Evolutionary conservation across 2,329 filamentous ascomycete genomes (phyloP).

Genomic region (Fusarium lateritium): DNA sequence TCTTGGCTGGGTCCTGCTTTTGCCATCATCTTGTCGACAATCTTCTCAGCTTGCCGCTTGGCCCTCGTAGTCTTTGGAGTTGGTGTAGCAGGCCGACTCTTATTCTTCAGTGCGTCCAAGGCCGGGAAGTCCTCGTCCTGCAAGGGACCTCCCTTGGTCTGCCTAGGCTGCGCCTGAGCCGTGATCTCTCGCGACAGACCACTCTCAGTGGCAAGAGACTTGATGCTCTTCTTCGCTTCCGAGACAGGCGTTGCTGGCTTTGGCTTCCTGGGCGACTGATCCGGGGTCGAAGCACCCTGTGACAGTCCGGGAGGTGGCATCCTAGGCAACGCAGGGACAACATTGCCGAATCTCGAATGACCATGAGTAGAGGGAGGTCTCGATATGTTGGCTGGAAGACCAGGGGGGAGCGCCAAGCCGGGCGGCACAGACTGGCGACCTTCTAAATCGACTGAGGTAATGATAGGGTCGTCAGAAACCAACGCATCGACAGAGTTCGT

Average conservation of each 20-base stretch:
- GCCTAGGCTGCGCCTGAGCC: conserved; percentile 53
- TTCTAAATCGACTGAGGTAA: conserved; percentile 30
- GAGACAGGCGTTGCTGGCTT: conserved; percentile 48
- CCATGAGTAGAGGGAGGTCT: conserved; percentile 42
- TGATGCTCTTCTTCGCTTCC: conserved; percentile 61
- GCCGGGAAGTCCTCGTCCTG: conserved; percentile 76
- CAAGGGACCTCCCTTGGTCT: conserved; percentile 53
- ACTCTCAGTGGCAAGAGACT: conserved; percentile 61
- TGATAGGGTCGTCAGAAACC: conserved; percentile 69
- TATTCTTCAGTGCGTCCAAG: conserved; percentile 62
- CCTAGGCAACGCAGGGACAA: conserved; percentile 49
- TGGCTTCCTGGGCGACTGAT: conserved; percentile 52
- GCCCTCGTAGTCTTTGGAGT: conserved; percentile 54
- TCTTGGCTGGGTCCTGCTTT: conserved; percentile 35
- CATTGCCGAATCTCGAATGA: conserved; percentile 40
- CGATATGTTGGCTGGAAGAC: conserved; percentile 36
- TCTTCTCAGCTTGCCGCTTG: conserved; percentile 53
- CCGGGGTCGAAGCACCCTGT: conserved; percentile 52
- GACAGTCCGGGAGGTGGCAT: conserved; percentile 46
- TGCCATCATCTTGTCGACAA: conserved; percentile 45
- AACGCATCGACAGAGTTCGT: conserved; percentile 76
- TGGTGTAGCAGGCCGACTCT: conserved; percentile 54
- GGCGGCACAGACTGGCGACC: conserved; percentile 51
- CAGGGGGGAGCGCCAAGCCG: conserved; percentile 48
- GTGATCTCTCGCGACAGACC: conserved; percentile 64